These are phyloP conservation scores for Cenococcum geophilum DNA, from an alignment of 495 filamentous ascomycete species.

Conservation along the genomic window DNA sequence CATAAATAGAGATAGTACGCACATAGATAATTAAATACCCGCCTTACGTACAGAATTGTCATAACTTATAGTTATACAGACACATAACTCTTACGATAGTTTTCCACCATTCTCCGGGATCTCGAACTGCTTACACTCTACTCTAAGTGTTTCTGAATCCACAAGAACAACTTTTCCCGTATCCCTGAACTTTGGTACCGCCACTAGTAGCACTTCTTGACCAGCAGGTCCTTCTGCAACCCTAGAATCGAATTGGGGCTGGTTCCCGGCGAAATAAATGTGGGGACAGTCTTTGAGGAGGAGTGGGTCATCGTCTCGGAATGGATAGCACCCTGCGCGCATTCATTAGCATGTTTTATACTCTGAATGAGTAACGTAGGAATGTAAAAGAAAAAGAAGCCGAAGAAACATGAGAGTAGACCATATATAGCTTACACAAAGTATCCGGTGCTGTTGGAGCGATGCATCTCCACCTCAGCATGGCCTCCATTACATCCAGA, in stretches of 20 bases:
- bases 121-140: conserved; percentile 62
- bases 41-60: background rate
- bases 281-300: conserved; percentile 79
- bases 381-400: background rate
- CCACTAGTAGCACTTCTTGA: conserved; percentile 65
- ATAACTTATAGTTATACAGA: background rate
- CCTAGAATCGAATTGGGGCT: conserved; percentile 72
- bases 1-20: no score
- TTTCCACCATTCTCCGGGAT: conserved; percentile 18
- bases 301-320: conserved; percentile 85
- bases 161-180: conserved; percentile 80
- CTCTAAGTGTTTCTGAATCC: conserved; percentile 76
- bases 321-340: conserved; percentile 80
- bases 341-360: background rate
- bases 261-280: conserved; percentile 84
- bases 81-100: background rate
- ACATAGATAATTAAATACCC: no score
- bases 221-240: conserved; percentile 59
- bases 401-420: background rate
- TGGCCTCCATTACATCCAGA: conserved; percentile 81
- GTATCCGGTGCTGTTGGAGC: conserved; percentile 98
- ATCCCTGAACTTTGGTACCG: conserved; percentile 73
- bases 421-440: conserved; percentile 58
- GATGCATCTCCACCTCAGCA: conserved; percentile 81
- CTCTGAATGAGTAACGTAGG: background rate